These are phyloP conservation scores for Meira miltonrushii DNA, from an alignment of 1,284 basidiomycete genomes.

Conservation along the genomic window DNA sequence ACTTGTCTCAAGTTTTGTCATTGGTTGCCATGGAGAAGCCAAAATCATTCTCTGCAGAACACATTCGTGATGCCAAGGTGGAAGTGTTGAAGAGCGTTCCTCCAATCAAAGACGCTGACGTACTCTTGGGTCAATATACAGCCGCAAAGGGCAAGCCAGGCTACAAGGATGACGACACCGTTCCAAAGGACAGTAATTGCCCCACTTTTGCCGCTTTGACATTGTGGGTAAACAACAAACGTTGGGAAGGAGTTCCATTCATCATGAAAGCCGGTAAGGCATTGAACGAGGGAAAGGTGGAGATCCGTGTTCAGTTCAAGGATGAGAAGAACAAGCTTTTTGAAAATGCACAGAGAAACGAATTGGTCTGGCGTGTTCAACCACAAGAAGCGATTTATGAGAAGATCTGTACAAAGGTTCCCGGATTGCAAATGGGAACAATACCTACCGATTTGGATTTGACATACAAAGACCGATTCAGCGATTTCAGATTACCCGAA, in stretches of 20 bases:
- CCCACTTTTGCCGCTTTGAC: constrained; percentile 53
- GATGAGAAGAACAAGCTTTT: constrained; percentile 33
- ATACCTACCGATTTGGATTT: constrained; percentile 43
- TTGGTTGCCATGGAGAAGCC: constrained; percentile 53
- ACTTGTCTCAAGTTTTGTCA: constrained; percentile 51
- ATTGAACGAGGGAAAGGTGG: constrained; percentile 50
- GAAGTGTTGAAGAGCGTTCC: constrained; percentile 50
- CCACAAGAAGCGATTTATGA: constrained; percentile 49
- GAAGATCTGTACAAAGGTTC: constrained; percentile 48
- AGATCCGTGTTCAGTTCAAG: constrained; percentile 50
- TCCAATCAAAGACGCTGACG: constrained; percentile 46
- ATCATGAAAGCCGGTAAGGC: constrained; percentile 51
- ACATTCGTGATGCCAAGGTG: constrained; percentile 53
- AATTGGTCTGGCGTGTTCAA: constrained; percentile 51
- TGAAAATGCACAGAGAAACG: constrained; percentile 37
- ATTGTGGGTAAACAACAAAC: constrained; percentile 44
- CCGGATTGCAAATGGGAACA: constrained; percentile 36
- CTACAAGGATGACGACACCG: constrained; percentile 54
- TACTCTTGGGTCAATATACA: constrained; percentile 53
- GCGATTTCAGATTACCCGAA: constrained; percentile 38
- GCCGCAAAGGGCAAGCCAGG: constrained; percentile 52
- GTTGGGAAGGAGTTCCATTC: constrained; percentile 51
- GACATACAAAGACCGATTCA: constrained; percentile 47
- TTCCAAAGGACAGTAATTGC: constrained; percentile 53
- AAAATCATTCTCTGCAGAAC: constrained; percentile 49